phyloP scores from a whole-genome alignment of 345 rosid genomes.

The Brassica carinata region DNA sequence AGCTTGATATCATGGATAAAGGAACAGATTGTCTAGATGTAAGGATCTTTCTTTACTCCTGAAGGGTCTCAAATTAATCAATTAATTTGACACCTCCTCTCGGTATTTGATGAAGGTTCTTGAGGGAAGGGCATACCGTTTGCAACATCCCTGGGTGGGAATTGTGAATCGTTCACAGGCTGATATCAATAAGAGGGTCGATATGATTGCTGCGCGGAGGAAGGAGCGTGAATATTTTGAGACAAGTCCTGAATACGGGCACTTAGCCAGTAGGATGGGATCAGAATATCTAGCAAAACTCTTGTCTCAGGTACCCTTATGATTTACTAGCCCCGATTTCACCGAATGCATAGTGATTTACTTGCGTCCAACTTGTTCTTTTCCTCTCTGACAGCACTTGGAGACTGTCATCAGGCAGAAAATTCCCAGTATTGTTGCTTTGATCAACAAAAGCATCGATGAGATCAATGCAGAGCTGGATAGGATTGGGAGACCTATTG shows the following conservation, averaged over 20 bases:
- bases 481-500: constrained; percentile 95
- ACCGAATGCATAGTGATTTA: constrained; percentile 3
- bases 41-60: constrained; percentile 30
- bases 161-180: constrained; percentile 99
- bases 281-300: constrained; percentile 96
- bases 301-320: constrained; percentile 67
- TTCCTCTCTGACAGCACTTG: constrained; percentile 63
- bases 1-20: constrained; percentile 99
- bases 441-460: constrained; percentile 93
- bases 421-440: constrained; percentile 93
- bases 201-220: constrained; percentile 87
- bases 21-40: constrained; percentile 96
- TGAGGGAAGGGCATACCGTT: constrained; percentile 91
- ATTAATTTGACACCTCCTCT: constrained; percentile 33
- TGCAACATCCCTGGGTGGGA: constrained; percentile 99
- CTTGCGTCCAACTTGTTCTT: constrained; percentile 9
- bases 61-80: background rate
- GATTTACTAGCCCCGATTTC: constrained; percentile 8
- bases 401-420: constrained; percentile 94
- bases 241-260: constrained; percentile 96
- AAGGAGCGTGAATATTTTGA: constrained; percentile 97
- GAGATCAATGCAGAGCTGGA: constrained; percentile 98
- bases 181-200: constrained; percentile 94
- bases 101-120: constrained; percentile 62
- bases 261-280: constrained; percentile 94